These are phyloP conservation scores for Pinus albicaulis DNA, from an alignment of 75 land plant species.

Conservation along the genomic window DNA sequence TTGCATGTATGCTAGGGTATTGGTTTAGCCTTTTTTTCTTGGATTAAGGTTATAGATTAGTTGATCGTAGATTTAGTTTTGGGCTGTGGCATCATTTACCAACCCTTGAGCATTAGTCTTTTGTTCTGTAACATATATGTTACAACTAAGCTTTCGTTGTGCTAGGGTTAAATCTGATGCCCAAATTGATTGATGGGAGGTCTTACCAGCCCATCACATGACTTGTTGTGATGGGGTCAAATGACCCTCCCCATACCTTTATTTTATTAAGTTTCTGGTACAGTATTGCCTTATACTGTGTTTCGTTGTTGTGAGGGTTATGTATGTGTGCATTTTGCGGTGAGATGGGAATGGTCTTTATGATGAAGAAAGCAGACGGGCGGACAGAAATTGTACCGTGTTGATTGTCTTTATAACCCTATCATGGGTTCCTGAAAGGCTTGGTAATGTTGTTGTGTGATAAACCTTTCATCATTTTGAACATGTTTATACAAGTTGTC, in stretches of 20 bases:
- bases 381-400: neutral
- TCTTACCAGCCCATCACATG: neutral
- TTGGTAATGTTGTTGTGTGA: neutral
- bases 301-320: no score
- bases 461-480: no score
- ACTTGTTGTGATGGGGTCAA: neutral
- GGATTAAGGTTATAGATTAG: no score
- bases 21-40: no score
- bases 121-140: neutral
- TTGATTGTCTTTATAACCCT: neutral
- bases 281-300: no score
- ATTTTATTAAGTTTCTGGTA: neutral
- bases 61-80: neutral
- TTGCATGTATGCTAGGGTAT: no score
- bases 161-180: constrained; percentile 1
- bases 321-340: no score
- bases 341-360: neutral
- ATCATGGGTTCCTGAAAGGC: neutral
- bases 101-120: neutral
- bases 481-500: no score
- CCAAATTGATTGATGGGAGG: neutral
- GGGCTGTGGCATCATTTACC: neutral
- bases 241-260: neutral
- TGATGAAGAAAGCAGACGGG: constrained; percentile 7
- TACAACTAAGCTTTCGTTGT: neutral